These are phyloP conservation scores for Allomyces javanicus DNA, from an alignment of 192 early-diverging fungal species.

Conservation along the genomic window DNA sequence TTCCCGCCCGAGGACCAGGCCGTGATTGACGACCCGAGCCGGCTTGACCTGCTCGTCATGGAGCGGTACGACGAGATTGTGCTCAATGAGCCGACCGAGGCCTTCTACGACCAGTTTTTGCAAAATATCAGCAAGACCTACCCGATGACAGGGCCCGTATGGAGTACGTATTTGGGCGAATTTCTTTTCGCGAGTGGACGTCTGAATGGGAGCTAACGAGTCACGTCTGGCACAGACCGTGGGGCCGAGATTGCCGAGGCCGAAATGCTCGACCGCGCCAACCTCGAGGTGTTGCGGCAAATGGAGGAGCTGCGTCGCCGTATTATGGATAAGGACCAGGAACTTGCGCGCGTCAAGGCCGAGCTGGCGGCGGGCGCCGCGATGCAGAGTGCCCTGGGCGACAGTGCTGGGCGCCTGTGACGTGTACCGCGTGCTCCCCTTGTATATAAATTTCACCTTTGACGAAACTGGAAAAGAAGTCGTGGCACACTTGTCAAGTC, in stretches of 20 bases:
- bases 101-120: constrained; percentile 38
- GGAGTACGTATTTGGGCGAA: constrained; percentile 22
- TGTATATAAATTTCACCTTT: too few relatives aligned
- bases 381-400: too few relatives aligned
- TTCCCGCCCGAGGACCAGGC: constrained; percentile 47
- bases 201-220: constrained; percentile 1
- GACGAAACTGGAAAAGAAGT: too few relatives aligned
- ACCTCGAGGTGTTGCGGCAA: constrained; percentile 46
- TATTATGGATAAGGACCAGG: constrained; percentile 32
- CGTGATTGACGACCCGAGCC: constrained; percentile 34
- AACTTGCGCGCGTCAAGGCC: background rate
- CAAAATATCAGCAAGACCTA: constrained; percentile 22
- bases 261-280: constrained; percentile 30
- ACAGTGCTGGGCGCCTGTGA: too few relatives aligned
- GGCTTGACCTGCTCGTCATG: too few relatives aligned
- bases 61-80: constrained; percentile 60
- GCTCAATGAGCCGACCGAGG: constrained; percentile 51
- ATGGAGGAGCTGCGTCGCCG: constrained; percentile 36
- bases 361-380: too few relatives aligned
- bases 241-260: background rate
- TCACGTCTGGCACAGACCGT: background rate
- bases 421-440: too few relatives aligned
- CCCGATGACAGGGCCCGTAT: constrained; percentile 19
- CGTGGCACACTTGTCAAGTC: too few relatives aligned
- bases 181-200: background rate